These are phyloP conservation scores for Mycena vulgaris DNA, from an alignment of 768 basidiomycete species.

Conservation along the genomic window DNA sequence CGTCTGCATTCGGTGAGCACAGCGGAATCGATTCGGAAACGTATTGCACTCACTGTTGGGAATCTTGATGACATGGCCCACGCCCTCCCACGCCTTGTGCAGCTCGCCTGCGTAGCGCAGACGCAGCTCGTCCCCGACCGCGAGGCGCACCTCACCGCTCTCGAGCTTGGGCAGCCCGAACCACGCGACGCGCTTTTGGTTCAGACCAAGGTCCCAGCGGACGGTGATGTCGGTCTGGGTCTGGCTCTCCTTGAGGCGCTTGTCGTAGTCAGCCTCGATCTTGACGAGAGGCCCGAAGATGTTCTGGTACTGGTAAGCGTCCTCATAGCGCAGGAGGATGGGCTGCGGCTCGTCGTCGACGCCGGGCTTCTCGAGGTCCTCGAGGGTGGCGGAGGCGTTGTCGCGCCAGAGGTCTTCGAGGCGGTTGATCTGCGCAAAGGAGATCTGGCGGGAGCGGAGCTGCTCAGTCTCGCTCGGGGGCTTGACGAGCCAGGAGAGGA, in stretches of 20 bases:
- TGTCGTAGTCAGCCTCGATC: slow-evolving; percentile 99
- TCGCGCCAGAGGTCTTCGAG: slow-evolving; percentile 99
- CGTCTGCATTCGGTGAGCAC: slow-evolving; percentile 70
- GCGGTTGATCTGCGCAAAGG: slow-evolving; percentile 96
- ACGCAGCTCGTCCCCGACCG: slow-evolving; percentile 96
- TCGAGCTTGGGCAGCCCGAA: slow-evolving; percentile 97
- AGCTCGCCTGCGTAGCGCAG: slow-evolving; percentile 91
- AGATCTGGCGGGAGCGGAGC: slow-evolving; percentile 95
- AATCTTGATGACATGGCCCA: slow-evolving; percentile 98
- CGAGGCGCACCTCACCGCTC: slow-evolving; percentile 96
- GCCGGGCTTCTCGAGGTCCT: slow-evolving; percentile 97
- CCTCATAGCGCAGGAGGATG: slow-evolving; percentile 92
- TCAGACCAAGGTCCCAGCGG: slow-evolving; percentile 97
- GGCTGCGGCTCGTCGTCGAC: slow-evolving; percentile 98
- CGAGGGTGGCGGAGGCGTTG: slow-evolving; percentile 93
- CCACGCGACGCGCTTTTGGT: slow-evolving; percentile 99
- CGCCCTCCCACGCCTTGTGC: slow-evolving; percentile 96
- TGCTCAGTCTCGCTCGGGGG: slow-evolving; percentile 97
- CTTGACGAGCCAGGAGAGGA: slow-evolving; percentile 99
- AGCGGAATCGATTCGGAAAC: background rate
- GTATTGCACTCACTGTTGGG: slow-evolving; percentile 93
- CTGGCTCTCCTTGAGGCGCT: slow-evolving; percentile 97
- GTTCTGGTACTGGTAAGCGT: slow-evolving; percentile 99
- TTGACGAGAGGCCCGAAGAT: slow-evolving; percentile 99
- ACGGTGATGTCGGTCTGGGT: slow-evolving; percentile 98